Base-by-base conservation (phyloP, 169 alveolate genomes). In the Plasmodium chabaudi region DNA sequence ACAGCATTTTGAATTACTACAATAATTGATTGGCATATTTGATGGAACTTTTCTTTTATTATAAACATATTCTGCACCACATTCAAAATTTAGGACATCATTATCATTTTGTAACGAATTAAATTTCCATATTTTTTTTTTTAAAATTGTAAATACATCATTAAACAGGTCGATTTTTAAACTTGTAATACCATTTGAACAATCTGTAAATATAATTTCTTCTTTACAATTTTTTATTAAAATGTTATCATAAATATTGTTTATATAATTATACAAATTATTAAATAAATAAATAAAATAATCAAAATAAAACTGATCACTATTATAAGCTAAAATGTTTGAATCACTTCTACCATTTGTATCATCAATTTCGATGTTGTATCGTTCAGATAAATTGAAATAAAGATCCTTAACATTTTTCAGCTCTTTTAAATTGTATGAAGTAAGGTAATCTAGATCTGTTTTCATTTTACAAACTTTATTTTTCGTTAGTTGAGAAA, bases 51-150 rank as follows among this genome's bases (percentile, higher is more conserved):
- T 27, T 23, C 51, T 27, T 21, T 72, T 84, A 44, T 82, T 86
- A 68, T 88, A 69, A 0, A 93, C 95, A 71, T 93, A 93, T 12
- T 91, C 77, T 21, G 96, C 88, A 7, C 96, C 96, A 71, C 91
- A 84, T 4, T 69, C 47, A 46, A 44, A 68, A 71, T 84, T 84
- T 39, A 84, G 44, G 21, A 69, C 44, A 53, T 57, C 25, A 15
- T 34, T 53, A 46, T 68, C 87, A 23, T 60, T 65, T 12, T 84
- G 21, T 51, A 61, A 27, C 57, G 13, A 84, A 84, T 84, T 84
- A 15, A 84, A 56, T 84, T 84, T 84, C 7, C n/a, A 42, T 57
- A 84, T 84, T 57, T 57, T 68, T 69, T 84, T 84, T 68, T 84
- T 84, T 84, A 84, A 68, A 15, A 84, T 49, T 7, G 25, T 46